phyloP scores from a whole-genome alignment of 768 basidiomycete species.

The Infundibulicybe gibba region DNA sequence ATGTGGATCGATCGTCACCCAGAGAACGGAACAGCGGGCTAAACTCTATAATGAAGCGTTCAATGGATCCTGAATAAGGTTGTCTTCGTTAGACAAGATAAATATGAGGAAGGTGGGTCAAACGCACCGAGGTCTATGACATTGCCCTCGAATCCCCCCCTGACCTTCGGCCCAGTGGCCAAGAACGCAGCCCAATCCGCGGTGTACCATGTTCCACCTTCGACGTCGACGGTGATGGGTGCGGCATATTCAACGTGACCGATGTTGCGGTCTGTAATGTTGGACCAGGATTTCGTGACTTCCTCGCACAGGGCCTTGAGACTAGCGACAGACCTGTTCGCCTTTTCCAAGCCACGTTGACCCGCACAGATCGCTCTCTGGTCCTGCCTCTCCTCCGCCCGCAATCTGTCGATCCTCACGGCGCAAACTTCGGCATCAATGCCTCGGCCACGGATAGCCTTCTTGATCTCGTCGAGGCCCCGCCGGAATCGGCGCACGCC shows the following conservation, averaged over 20 bases:
- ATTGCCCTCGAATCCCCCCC: conserved; percentile 21
- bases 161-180: conserved; percentile 17
- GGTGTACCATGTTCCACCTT: conserved; percentile 16
- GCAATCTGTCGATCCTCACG: conserved; percentile 17
- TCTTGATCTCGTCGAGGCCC: conserved; percentile 26
- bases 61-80: conserved; percentile 17
- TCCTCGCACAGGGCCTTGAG: conserved; percentile 10
- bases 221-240: conserved; percentile 20
- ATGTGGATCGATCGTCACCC: no score
- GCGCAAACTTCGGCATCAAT: conserved; percentile 12
- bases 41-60: neutral
- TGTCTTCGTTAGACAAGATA: conserved; percentile 19
- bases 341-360: conserved; percentile 3
- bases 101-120: conserved; percentile 8
- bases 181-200: conserved; percentile 18
- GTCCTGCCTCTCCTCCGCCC: conserved; percentile 9
- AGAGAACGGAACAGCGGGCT: no score
- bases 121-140: conserved; percentile 26
- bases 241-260: conserved; percentile 18
- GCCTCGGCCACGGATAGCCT: conserved; percentile 11
- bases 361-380: conserved; percentile 7
- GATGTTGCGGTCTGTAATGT: conserved; percentile 16
- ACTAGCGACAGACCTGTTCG: conserved; percentile 5
- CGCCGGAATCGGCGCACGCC: conserved; percentile 28
- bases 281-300: conserved; percentile 9